Conservation (phyloP, 2,329 filamentous ascomycete species). For the Fusarium acutatum region DNA sequence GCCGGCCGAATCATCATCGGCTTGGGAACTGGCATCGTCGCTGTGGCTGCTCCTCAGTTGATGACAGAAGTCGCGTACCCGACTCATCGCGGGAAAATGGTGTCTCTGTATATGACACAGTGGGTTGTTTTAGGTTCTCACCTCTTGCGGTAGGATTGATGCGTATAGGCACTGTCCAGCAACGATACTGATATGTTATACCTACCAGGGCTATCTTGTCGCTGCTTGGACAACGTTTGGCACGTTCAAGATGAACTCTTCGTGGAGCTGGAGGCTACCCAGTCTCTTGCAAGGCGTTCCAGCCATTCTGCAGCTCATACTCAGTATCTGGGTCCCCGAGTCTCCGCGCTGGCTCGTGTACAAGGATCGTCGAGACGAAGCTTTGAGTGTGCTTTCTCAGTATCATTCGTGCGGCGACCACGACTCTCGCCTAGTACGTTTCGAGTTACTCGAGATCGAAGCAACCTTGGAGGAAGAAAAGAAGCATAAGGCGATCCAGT, state of each 20-base stretch:
- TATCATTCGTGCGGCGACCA: background rate
- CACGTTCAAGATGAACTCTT: background rate
- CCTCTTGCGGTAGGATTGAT: background rate
- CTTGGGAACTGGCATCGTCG: background rate
- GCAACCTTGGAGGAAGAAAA: background rate
- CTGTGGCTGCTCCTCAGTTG: background rate
- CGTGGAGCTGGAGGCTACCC: background rate
- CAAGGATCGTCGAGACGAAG: background rate
- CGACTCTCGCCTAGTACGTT: background rate
- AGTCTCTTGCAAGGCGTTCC: background rate
- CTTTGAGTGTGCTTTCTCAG: background rate
- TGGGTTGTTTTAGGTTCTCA: background rate
- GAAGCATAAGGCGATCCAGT: background rate
- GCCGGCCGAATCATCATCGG: background rate
- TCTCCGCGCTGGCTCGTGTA: background rate
- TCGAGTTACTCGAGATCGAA: background rate
- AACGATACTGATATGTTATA: background rate
- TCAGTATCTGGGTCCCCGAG: background rate
- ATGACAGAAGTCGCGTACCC: background rate
- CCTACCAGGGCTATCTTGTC: background rate
- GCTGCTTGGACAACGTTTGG: background rate
- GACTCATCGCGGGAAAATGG: background rate
- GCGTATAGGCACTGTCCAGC: fast-evolving
- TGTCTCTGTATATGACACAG: background rate
- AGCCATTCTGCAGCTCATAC: background rate